A percentile compares a stretch with the other conserved stretches of the same genome.
phyloP scores from a whole-genome alignment of 1,139 yeast genomes.

The Debaryomyces udenii region DNA sequence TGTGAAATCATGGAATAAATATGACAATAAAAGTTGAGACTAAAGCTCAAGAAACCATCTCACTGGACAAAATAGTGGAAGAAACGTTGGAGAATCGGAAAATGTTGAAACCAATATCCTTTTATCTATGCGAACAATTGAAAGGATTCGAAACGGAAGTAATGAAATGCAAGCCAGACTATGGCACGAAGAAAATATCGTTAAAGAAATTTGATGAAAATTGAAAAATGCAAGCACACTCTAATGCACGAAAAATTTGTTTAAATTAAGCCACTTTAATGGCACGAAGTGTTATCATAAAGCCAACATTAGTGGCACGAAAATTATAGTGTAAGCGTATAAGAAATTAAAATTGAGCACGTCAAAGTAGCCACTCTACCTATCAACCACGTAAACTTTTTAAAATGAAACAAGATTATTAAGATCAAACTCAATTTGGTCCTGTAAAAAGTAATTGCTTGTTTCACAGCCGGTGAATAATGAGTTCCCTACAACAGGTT shows the following conservation, averaged over 20 bases:
- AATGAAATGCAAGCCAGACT: constrained; percentile 1
- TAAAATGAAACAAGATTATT: constrained; percentile 33
- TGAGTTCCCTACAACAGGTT: constrained; percentile 20
- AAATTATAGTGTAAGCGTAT: neutral
- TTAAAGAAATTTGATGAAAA: too few relatives aligned
- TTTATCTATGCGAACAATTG: too few relatives aligned
- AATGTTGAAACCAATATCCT: too few relatives aligned
- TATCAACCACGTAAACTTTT: neutral
- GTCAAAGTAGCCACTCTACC: neutral
- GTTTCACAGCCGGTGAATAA: constrained; percentile 22
- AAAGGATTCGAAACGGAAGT: neutral
- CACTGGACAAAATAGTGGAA: too few relatives aligned
- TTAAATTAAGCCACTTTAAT: constrained; percentile 3
- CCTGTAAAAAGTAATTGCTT: constrained; percentile 28
- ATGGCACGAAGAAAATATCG: constrained; percentile 1
- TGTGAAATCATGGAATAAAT: too few relatives aligned
- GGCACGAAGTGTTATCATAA: constrained; percentile 8
- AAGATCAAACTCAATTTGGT: constrained; percentile 36
- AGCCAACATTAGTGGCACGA: too few relatives aligned
- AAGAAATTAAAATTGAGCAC: too few relatives aligned
- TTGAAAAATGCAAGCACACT: too few relatives aligned
- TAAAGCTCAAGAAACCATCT: too few relatives aligned
- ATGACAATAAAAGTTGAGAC: too few relatives aligned
- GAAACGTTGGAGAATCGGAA: too few relatives aligned
- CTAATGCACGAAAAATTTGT: neutral